These are phyloP conservation scores for Amphibolis antarctica DNA, from an alignment of 106 monocot genomes.

Conservation along the genomic window DNA sequence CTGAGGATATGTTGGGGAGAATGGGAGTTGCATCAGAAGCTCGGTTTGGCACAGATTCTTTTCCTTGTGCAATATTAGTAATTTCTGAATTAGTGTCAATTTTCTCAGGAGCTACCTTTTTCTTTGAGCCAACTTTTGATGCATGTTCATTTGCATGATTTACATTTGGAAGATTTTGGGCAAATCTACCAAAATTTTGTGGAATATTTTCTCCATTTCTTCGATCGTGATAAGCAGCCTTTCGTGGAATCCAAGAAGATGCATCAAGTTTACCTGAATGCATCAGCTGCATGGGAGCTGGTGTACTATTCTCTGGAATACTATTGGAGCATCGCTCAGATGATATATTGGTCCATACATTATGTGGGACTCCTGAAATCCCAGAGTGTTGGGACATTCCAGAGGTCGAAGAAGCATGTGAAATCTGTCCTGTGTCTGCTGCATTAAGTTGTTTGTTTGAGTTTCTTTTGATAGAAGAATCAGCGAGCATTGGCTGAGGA, in stretches of 20 bases:
- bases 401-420: conserved; percentile 19
- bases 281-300: conserved; percentile 37
- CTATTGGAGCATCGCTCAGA: conserved; percentile 26
- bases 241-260: conserved; percentile 10
- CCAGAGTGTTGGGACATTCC: conserved; percentile 32
- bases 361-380: conserved; percentile 40
- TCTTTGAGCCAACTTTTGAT: conserved; percentile 14
- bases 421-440: conserved; percentile 11
- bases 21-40: conserved; percentile 21
- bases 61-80: conserved; percentile 10
- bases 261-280: conserved; percentile 17
- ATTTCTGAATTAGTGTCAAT: conserved; percentile 10
- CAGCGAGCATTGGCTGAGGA: conserved; percentile 10
- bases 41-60: conserved; percentile 26
- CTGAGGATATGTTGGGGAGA: conserved; percentile 19
- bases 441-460: conserved; percentile 18
- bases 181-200: conserved; percentile 26
- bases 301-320: conserved; percentile 27
- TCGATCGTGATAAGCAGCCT: conserved; percentile 24
- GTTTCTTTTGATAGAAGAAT: conserved; percentile 13
- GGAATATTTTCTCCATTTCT: conserved; percentile 18
- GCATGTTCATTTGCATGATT: conserved; percentile 24
- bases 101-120: conserved; percentile 21
- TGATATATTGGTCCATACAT: conserved; percentile 62
- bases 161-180: conserved; percentile 24